Percentiles rank a stretch among this genome's conserved stretches.
phyloP scores from a whole-genome alignment of 768 basidiomycete species.

The Suillus bovinus region DNA sequence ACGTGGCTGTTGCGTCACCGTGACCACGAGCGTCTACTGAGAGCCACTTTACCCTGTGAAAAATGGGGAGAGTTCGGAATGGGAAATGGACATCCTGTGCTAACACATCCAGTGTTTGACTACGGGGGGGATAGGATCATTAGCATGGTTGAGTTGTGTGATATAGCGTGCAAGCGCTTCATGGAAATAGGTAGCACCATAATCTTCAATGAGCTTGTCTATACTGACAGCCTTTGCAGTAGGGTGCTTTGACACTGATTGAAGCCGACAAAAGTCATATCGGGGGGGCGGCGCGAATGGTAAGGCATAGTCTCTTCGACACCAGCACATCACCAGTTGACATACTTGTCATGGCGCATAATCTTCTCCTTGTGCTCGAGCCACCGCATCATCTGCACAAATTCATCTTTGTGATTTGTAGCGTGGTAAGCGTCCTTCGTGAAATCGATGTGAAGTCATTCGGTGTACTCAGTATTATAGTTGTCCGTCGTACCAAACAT shows the following conservation, averaged over 20 bases:
- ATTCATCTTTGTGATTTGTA: no score
- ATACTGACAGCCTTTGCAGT: constrained; percentile 25
- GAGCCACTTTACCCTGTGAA: constrained; percentile 36
- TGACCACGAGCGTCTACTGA: constrained; percentile 8
- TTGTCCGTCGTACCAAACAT: no score
- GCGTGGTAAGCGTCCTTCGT: no score
- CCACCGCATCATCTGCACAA: no score
- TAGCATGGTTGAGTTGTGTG: constrained; percentile 4
- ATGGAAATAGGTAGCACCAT: constrained; percentile 20
- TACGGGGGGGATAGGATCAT: constrained; percentile 16
- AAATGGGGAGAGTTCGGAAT: constrained; percentile 27
- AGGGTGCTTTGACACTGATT: constrained; percentile 29
- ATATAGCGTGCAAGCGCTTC: constrained; percentile 19
- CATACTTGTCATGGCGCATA: no score
- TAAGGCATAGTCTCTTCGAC: no score
- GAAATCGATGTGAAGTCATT: no score
- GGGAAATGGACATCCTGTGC: constrained; percentile 16
- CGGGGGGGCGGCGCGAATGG: constrained; percentile 13
- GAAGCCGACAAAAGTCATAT: constrained; percentile 11
- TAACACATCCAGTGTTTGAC: background rate
- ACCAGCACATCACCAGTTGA: no score
- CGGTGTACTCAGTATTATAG: no score
- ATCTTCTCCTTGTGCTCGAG: no score
- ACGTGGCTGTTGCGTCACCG: background rate
- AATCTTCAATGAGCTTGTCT: constrained; percentile 17